phyloP scores from a whole-genome alignment of 441 rosid genomes.

The Euphorbia corollata region DNA sequence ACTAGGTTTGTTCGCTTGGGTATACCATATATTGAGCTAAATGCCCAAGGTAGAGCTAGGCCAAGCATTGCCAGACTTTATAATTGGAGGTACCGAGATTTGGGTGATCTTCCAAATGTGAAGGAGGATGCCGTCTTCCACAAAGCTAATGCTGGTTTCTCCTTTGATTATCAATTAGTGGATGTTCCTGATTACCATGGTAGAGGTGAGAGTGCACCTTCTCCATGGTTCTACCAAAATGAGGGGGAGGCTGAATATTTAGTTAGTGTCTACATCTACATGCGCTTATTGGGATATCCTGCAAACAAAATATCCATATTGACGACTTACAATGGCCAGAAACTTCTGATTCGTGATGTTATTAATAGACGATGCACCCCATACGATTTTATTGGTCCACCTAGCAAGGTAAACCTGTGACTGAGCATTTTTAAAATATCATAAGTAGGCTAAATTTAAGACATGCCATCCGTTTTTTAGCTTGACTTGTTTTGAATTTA shows the following conservation, averaged over 20 bases:
- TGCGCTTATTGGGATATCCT: conserved; percentile 95
- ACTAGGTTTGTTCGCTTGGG: conserved; percentile 98
- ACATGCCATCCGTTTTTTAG: background rate
- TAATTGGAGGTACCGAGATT: conserved; percentile 95
- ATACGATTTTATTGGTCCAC: conserved; percentile 80
- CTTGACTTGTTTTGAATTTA: background rate
- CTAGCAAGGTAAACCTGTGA: conserved; percentile 60
- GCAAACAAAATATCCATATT: conserved; percentile 92
- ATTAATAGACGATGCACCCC: conserved; percentile 87
- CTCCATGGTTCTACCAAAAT: conserved; percentile 98
- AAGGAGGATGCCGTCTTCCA: conserved; percentile 62
- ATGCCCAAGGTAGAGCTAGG: conserved; percentile 99
- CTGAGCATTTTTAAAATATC: background rate
- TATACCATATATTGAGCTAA: conserved; percentile 95
- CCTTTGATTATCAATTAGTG: conserved; percentile 87
- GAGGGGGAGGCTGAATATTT: conserved; percentile 97
- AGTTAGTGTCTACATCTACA: conserved; percentile 95
- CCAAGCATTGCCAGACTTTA: conserved; percentile 90
- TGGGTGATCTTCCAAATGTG: conserved; percentile 87
- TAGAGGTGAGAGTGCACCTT: conserved; percentile 88
- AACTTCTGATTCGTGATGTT: conserved; percentile 98
- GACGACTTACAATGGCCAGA: conserved; percentile 98
- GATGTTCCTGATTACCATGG: conserved; percentile 92
- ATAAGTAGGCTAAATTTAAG: background rate
- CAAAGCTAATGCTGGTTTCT: conserved; percentile 88